A percentile compares a stretch with the other conserved stretches of the same genome.
Conservation (phyloP, 768 basidiomycete species). For the Kwoniella europaea region DNA sequence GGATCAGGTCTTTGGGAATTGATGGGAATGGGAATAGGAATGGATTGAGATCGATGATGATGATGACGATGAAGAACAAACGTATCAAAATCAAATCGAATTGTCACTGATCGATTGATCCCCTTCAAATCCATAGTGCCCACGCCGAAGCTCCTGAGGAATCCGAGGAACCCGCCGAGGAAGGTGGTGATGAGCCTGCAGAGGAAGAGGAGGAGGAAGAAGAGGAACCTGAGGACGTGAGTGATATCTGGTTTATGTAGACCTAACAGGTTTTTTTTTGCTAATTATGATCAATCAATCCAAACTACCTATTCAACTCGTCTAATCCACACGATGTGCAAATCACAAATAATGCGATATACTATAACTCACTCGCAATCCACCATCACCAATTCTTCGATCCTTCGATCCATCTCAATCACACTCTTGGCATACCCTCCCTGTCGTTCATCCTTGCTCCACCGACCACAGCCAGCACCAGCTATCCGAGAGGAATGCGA, state of each 20-base stretch:
- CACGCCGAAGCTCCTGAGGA: slow-evolving; percentile 58
- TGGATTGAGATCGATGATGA: not conserved
- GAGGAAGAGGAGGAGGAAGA: slow-evolving; percentile 63
- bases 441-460: not conserved
- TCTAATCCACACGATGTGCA: no score
- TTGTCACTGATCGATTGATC: not conserved
- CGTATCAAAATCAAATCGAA: not conserved
- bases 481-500: slow-evolving; percentile 77
- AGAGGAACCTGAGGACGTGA: slow-evolving; percentile 75
- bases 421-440: not conserved
- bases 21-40: no score
- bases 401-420: slow-evolving; percentile 1
- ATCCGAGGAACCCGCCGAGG: slow-evolving; percentile 47
- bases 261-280: no score
- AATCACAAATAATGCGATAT: no score
- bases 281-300: not conserved
- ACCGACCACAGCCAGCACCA: slow-evolving; percentile 61
- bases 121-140: slow-evolving; percentile 26
- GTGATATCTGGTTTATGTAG: slow-evolving; percentile 52
- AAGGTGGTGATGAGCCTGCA: slow-evolving; percentile 35
- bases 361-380: no score
- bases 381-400: not conserved
- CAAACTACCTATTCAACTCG: no score
- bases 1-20: no score
- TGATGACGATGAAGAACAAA: not conserved